Base-by-base conservation (phyloP, 768 basidiomycete genomes). In the Amylocystis lapponica region DNA sequence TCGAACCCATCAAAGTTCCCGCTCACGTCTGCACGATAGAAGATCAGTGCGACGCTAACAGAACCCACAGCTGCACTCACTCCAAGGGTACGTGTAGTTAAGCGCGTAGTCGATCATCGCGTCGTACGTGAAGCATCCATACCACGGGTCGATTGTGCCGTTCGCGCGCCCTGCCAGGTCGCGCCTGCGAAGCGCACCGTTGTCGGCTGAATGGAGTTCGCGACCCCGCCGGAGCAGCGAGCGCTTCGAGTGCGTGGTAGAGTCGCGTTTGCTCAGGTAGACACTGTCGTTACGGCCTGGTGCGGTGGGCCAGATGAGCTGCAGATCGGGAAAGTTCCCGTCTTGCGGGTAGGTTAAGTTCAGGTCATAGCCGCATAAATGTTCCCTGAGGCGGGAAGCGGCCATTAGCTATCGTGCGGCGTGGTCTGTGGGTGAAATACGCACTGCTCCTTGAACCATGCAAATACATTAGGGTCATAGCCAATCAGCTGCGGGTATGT, bases 401-500 rank as follows among this genome's bases (percentile, higher is more conserved):
- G n/a, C n/a, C n/a, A n/a, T n/a, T n/a, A n/a, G n/a, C n/a, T 22
- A 9, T 22, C 17, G 17, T 19, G 9, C n/a, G 11, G 17, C 8
- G 34, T 27, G 14, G 20, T 34, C n/a, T n/a, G n/a, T n/a, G n/a
- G n/a, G n/a, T n/a, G n/a, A n/a, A 31, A 9, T 7, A 67, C 81
- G 46, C 49, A 84, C 83, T 84, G 81, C 50, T 76, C 67, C 48
- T 74, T 71, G 62, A 86, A 86, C 55, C 83, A 83, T 43, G 78
- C 69, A 54, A 75, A 79, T 5, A 83, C 79, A 4, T 74, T 72
- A 35, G 68, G 66, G 48, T 87, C 79, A 52, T 87, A 87, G 26
- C 76, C 80, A 39, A 88, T 84, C 22, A 87, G 63, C 55, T 86
- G 85, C 1, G 86, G 86, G 55, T 81, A 83, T 4, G 86, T 86